These are phyloP conservation scores for Dendrocalamus latiflorus DNA, from an alignment of 202 grass and related monocot species.

Conservation along the genomic window DNA sequence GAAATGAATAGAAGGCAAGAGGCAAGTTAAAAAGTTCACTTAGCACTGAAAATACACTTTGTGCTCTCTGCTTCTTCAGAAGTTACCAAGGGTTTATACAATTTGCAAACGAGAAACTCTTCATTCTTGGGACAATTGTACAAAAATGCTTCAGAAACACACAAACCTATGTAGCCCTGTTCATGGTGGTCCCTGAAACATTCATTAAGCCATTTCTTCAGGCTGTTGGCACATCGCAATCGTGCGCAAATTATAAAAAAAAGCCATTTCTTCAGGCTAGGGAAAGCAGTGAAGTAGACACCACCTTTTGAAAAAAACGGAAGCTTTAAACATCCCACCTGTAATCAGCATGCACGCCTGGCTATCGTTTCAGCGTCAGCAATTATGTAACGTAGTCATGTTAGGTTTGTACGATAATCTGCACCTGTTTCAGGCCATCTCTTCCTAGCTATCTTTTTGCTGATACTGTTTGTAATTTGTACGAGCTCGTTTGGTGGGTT, in stretches of 20 bases:
- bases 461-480: no score
- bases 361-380: not conserved
- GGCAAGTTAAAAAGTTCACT: constrained; percentile 14
- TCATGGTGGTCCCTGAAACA: constrained; percentile 3
- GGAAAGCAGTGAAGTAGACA: not conserved
- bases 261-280: not conserved
- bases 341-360: constrained; percentile 19
- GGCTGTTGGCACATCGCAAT: constrained; percentile 35
- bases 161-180: not conserved
- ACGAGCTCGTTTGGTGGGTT: no score
- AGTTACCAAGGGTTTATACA: not conserved
- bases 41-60: constrained; percentile 1
- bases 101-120: not conserved
- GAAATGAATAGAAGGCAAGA: constrained; percentile 34
- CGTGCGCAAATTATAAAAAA: not conserved
- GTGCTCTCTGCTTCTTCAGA: not conserved
- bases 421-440: no score
- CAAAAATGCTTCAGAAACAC: constrained; percentile 25
- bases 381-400: constrained; percentile 18
- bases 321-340: constrained; percentile 24
- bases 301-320: constrained; percentile 8
- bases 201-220: constrained; percentile 7
- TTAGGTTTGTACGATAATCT: not conserved
- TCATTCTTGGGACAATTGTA: not conserved
- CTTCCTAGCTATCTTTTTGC: no score